Evolutionary conservation across 495 filamentous ascomycete species (phyloP).

Genomic region (Stereocaulon alpinum): DNA sequence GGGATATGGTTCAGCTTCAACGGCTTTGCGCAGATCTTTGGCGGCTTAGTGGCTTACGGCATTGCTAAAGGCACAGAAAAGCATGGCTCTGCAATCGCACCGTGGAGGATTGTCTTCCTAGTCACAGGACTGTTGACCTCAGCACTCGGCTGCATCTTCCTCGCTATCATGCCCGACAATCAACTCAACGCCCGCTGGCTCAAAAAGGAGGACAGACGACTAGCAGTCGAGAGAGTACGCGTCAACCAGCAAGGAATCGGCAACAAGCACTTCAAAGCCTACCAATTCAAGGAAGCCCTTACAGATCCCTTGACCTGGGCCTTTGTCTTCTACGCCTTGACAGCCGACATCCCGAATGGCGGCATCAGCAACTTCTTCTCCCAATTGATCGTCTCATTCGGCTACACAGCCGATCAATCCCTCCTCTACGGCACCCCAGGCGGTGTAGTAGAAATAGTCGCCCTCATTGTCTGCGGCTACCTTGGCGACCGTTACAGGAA

Average conservation of each 20-base stretch:
- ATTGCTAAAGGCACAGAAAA: slow-evolving; percentile 47
- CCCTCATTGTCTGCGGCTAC: slow-evolving; percentile 48
- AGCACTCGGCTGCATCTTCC: slow-evolving; percentile 45
- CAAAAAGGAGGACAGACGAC: slow-evolving; percentile 47
- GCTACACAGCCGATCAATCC: slow-evolving; percentile 46
- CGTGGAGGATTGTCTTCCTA: slow-evolving; percentile 63
- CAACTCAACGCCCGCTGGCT: slow-evolving; percentile 60
- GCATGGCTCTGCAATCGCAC: slow-evolving; percentile 43
- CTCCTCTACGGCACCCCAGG: slow-evolving; percentile 57
- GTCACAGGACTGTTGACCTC: slow-evolving; percentile 53
- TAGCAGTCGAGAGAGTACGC: slow-evolving; percentile 51
- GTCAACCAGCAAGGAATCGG: slow-evolving; percentile 59
- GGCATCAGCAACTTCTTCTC: slow-evolving; percentile 66
- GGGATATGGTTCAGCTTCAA: slow-evolving; percentile 58
- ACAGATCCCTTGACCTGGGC: slow-evolving; percentile 54
- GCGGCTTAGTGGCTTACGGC: slow-evolving; percentile 53
- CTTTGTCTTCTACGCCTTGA: slow-evolving; percentile 51
- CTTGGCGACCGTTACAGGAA: slow-evolving; percentile 48
- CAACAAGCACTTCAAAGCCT: slow-evolving; percentile 57
- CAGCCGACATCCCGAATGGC: slow-evolving; percentile 56
- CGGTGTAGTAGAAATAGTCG: slow-evolving; percentile 55
- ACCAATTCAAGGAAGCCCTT: slow-evolving; percentile 51
- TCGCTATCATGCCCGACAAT: slow-evolving; percentile 57
- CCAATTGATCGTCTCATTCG: slow-evolving; percentile 49
- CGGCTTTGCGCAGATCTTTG: slow-evolving; percentile 50